Percentiles rank a stretch among this genome's conserved stretches.
phyloP scores from a whole-genome alignment of 2,329 filamentous ascomycete genomes.

The Tolypocladium amazonense region DNA sequence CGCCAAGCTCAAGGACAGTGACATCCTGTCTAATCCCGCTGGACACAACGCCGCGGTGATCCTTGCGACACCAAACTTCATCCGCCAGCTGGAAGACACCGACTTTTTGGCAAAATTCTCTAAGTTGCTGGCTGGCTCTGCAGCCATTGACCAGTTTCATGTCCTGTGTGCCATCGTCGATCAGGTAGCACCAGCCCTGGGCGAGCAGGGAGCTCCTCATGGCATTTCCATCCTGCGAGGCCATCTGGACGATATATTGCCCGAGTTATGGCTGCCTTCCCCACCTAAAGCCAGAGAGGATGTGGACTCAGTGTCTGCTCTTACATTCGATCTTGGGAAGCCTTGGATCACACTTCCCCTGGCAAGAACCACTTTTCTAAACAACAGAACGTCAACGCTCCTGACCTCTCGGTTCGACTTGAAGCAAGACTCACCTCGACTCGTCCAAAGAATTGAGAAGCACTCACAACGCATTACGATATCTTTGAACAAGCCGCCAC shows the following conservation, averaged over 20 bases:
- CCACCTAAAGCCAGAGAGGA: constrained; percentile 16
- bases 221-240: constrained; percentile 45
- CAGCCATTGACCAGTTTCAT: constrained; percentile 27
- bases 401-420: constrained; percentile 24
- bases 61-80: constrained; percentile 36
- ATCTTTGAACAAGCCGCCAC: constrained; percentile 9
- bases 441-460: constrained; percentile 22
- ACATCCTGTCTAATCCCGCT: constrained; percentile 15
- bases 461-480: constrained; percentile 26
- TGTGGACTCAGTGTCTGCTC: constrained; percentile 24
- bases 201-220: constrained; percentile 17
- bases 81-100: constrained; percentile 35
- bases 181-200: constrained; percentile 30
- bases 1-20: constrained; percentile 9
- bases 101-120: constrained; percentile 31
- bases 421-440: constrained; percentile 6
- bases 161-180: constrained; percentile 47
- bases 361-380: constrained; percentile 70
- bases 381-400: constrained; percentile 51
- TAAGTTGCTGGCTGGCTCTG: constrained; percentile 32
- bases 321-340: constrained; percentile 29
- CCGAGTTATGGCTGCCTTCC: constrained; percentile 30
- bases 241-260: constrained; percentile 27
- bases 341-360: constrained; percentile 48
- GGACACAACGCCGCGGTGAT: constrained; percentile 33